These are phyloP conservation scores for Basipetospora chlamydospora DNA, from an alignment of 2,329 filamentous ascomycete species.

Conservation along the genomic window DNA sequence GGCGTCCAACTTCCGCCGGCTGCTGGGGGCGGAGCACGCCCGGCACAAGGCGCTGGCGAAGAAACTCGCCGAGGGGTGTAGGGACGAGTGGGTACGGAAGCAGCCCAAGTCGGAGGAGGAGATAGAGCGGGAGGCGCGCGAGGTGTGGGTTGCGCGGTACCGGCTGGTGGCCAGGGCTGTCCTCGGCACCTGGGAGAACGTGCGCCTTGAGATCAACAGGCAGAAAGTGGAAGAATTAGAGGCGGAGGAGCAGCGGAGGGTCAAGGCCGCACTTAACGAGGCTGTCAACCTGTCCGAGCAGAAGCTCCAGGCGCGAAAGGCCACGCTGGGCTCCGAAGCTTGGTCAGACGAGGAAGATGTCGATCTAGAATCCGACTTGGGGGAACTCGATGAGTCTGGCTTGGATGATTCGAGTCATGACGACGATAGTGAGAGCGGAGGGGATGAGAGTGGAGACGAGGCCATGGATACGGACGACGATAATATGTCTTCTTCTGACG, in stretches of 20 bases:
- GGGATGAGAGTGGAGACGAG: constrained; percentile 15
- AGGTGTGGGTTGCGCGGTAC: constrained; percentile 53
- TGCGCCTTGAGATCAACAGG: constrained; percentile 45
- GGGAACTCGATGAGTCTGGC: constrained; percentile 18
- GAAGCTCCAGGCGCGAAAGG: constrained; percentile 48
- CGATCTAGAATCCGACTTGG: constrained; percentile 22
- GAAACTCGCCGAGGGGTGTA: constrained; percentile 61
- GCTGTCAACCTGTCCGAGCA: constrained; percentile 58
- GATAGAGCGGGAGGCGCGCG: constrained; percentile 61
- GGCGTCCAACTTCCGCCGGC: constrained; percentile 61
- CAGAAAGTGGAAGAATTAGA: constrained; percentile 47
- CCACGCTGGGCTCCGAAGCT: constrained; percentile 37
- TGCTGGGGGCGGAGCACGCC: constrained; percentile 66
- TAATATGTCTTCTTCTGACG: constrained; percentile 44
- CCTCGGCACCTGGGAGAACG: constrained; percentile 48
- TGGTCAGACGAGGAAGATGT: constrained; percentile 26
- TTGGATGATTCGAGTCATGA: constrained; percentile 7
- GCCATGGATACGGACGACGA: constrained; percentile 28
- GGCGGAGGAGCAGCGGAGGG: constrained; percentile 46
- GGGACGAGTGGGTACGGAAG: constrained; percentile 58
- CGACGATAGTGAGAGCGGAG: constrained; percentile 11
- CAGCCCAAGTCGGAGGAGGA: constrained; percentile 69
- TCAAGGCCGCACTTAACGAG: constrained; percentile 56
- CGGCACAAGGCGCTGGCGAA: constrained; percentile 67
- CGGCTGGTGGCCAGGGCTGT: constrained; percentile 51